Percentiles rank a stretch among this genome's conserved stretches.
Evolutionary conservation across 2,329 filamentous ascomycete species (phyloP).

Genomic region (Sarocladium brachiariae): DNA sequence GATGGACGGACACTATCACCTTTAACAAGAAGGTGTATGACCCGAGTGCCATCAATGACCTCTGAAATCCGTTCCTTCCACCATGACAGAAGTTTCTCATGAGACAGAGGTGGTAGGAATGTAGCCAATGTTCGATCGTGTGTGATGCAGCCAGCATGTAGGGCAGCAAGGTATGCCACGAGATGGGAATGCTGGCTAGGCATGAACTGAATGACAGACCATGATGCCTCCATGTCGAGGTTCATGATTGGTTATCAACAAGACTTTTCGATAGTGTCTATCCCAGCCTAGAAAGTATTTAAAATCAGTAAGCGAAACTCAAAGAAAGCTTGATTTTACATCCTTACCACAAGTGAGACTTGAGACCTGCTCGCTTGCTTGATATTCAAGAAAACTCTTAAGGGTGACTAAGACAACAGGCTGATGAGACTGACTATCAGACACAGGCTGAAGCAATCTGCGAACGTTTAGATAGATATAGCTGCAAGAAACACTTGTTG

Average conservation of each 20-base stretch:
- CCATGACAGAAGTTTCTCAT: slow-evolving; percentile 48
- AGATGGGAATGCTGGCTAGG: slow-evolving; percentile 41
- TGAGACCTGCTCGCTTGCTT: too few relatives aligned
- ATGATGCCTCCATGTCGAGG: slow-evolving; percentile 23
- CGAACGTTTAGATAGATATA: background rate
- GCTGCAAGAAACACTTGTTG: background rate
- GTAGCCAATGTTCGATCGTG: slow-evolving; percentile 49
- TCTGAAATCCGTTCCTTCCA: slow-evolving; percentile 49
- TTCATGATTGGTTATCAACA: background rate
- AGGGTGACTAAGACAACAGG: too few relatives aligned
- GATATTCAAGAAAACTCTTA: too few relatives aligned
- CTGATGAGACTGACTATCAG: too few relatives aligned
- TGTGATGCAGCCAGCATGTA: slow-evolving; percentile 54
- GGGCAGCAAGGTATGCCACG: slow-evolving; percentile 47
- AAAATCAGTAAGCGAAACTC: background rate
- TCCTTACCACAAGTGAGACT: too few relatives aligned
- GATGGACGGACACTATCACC: slow-evolving; percentile 17
- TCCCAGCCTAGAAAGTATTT: too few relatives aligned
- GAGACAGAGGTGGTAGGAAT: slow-evolving; percentile 52
- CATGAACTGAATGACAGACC: slow-evolving; percentile 35
- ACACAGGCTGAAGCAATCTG: too few relatives aligned
- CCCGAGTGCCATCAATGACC: slow-evolving; percentile 34
- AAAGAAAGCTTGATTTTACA: background rate
- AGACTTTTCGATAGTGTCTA: too few relatives aligned
- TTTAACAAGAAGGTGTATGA: slow-evolving; percentile 47